These are phyloP conservation scores for Cladorrhinum samala DNA, from an alignment of 495 filamentous ascomycete species.

Conservation along the genomic window DNA sequence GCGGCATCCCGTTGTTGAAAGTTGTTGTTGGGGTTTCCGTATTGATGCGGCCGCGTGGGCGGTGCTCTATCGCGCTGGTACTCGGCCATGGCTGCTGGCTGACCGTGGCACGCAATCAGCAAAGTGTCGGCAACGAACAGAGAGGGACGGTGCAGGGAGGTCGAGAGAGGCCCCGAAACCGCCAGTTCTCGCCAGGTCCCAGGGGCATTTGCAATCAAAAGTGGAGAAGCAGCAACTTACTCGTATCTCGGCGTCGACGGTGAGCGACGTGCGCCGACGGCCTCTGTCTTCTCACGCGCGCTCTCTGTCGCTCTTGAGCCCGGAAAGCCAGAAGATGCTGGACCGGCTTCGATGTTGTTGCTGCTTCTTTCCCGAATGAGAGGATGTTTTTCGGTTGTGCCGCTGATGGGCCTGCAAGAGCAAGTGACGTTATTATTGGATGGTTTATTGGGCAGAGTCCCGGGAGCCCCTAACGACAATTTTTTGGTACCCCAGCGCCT, in stretches of 20 bases:
- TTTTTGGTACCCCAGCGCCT: conserved; percentile 7
- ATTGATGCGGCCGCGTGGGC: conserved; percentile 40
- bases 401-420: background rate
- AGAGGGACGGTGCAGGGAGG: background rate
- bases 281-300: conserved; percentile 1
- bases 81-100: conserved; percentile 62
- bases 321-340: too few species aligned
- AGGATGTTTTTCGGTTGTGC: conserved; percentile 17
- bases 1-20: conserved; percentile 85
- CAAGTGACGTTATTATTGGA: conserved; percentile 25
- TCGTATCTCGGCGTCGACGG: conserved; percentile 18
- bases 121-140: background rate
- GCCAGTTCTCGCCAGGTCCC: too few species aligned
- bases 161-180: conserved; percentile 4
- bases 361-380: too few species aligned
- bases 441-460: background rate
- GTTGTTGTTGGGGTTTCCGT: conserved; percentile 63
- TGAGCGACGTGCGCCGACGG: conserved; percentile 8
- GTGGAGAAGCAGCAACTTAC: conserved; percentile 26
- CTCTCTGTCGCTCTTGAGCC: too few species aligned
- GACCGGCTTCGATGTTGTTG: too few species aligned
- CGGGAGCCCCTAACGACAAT: conserved; percentile 13
- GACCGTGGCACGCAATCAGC: background rate
- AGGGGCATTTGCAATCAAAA: conserved; percentile 20
- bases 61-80: conserved; percentile 70